Evolutionary conservation across 2,329 filamentous ascomycete species (phyloP), one percentile per base, ranked within the genome.

Genomic region (Xylariales sp.): DNA sequence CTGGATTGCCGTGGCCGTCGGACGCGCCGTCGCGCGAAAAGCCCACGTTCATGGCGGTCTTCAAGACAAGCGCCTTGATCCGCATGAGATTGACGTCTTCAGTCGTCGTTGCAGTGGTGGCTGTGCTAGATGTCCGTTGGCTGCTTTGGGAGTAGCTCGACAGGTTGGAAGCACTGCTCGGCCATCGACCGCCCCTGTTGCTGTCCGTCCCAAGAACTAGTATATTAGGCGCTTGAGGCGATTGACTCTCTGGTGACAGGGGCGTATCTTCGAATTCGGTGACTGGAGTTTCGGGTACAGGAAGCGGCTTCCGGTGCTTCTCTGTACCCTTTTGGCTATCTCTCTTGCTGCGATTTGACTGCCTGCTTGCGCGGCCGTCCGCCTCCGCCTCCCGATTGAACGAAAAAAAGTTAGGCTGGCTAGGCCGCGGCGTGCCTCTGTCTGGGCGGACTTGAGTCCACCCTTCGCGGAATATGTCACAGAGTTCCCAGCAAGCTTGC

Each of bases 251-350:
- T 0, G 92, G 91, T 0, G 94, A 97, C 50, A 93, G 88, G 3
- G 93, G 90, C 0, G 91, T 93, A 76, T 98, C 94, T 78, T 97
- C 95, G 74, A 97, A 97, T 73, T 97, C 94, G 4, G 94, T 98
- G 0, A 95, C 95, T 0, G 94, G 94, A 0, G 94, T 98, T 81
- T 98, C 95, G 0, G 94, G 94, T 4, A 90, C 86, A 1, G 82
- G 81, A 2, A 79, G 81, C 18, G 80, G 78, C 62, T 83, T 85
- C 62, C 82, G 82, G 73, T 83, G 78, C 77, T 82, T 82, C 73
- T 89, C 82, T 67, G 87, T 82, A 57, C 83, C 83, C 74, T 86
- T 85, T 49, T 85, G 79, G 72, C 84, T 88, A 46, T 86, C 84
- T 12, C 82, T 82, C 73, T 86, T 88, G 16, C 86, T 86, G 18